Base-by-base conservation (phyloP, 2,329 filamentous ascomycete genomes). In the Fusarium sp. region DNA sequence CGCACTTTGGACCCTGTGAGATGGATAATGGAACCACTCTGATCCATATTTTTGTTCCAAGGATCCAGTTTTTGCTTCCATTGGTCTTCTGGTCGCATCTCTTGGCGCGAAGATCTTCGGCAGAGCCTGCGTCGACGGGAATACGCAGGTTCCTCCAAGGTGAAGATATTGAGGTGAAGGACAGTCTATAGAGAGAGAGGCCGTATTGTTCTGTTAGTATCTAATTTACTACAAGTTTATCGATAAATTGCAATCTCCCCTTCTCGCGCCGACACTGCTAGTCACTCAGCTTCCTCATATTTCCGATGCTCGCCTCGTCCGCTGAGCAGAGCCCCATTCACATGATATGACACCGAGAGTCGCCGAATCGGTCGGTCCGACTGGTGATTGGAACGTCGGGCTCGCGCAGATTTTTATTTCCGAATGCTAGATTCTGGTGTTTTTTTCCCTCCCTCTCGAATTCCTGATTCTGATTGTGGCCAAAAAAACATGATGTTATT, bases 1-100 rank as follows among this genome's bases (percentile, higher is more conserved):
- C 72, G 67, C 67, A 70, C 39, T 30, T 66, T 70, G 56, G 39
- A 62, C 65, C 69, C 60, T 66, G 45, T 30, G 24, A 38, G 50
- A 55, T 66, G 63, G 42, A 39, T 20, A 28, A 63, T 68, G 69
- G 45, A 20, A 32, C 58, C 56, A 62, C n/a, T 63, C 8, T 17
- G 66, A 9, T 38, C 67, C 67, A 66, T 58, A 50, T 8, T 55
- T 60, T 70, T 66, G 41, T 70, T 70, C 66, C 59, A 44, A 26
- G 14, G 66, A 8, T 48, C 72, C 72, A 69, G 36, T 72, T 20
- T 74, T 74, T 74, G 55, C 71, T 72, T 74, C 72, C 63, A 61
- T 26, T 28, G 2, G 17, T 22, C 28, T 74, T 74, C 71, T 69
- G 60, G 51, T 32, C 4, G 20, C n/a, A 61, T 74, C 62, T 74